phyloP scores from a whole-genome alignment of 352 stramenopile species.

The Globisporangium solare region DNA sequence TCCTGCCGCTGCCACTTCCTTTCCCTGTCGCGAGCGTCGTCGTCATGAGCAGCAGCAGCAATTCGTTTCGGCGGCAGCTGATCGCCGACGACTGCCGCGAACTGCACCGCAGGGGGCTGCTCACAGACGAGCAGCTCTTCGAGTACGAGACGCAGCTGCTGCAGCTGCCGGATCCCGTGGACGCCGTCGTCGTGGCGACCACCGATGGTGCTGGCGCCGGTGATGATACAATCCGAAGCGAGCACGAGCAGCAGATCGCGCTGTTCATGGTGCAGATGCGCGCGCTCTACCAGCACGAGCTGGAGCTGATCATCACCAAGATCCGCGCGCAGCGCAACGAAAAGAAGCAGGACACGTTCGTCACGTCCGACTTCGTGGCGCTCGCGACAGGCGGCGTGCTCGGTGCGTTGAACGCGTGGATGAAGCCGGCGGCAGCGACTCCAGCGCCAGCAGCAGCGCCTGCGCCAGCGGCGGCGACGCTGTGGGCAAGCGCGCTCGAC shows the following conservation, averaged over 20 bases:
- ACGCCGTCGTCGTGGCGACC: background rate
- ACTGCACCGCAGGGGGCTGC: conserved; percentile 26
- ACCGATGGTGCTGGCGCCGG: background rate
- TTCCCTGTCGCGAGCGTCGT: background rate
- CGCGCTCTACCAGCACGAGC: conserved; percentile 34
- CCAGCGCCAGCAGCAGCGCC: conserved; percentile 5
- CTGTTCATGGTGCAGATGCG: conserved; percentile 29
- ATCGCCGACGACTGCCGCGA: conserved; percentile 32
- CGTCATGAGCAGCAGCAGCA: background rate
- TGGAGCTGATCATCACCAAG: conserved; percentile 34
- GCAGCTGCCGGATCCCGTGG: background rate
- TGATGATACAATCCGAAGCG: too few species aligned
- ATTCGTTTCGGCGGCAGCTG: conserved; percentile 6
- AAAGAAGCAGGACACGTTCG: conserved; percentile 38
- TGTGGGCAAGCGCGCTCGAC: conserved; percentile 74
- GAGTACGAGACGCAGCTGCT: conserved; percentile 23
- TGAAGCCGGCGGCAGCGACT: conserved; percentile 24
- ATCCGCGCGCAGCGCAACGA: conserved; percentile 52
- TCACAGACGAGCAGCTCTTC: conserved; percentile 24
- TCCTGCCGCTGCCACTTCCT: background rate
- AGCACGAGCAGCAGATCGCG: background rate
- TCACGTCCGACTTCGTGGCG: conserved; percentile 53
- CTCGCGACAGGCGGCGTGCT: conserved; percentile 56
- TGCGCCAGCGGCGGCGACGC: conserved; percentile 15
- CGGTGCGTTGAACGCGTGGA: conserved; percentile 67